These are phyloP conservation scores for Cyclanthera cordifolia DNA, from an alignment of 306 rosid species.

Conservation along the genomic window DNA sequence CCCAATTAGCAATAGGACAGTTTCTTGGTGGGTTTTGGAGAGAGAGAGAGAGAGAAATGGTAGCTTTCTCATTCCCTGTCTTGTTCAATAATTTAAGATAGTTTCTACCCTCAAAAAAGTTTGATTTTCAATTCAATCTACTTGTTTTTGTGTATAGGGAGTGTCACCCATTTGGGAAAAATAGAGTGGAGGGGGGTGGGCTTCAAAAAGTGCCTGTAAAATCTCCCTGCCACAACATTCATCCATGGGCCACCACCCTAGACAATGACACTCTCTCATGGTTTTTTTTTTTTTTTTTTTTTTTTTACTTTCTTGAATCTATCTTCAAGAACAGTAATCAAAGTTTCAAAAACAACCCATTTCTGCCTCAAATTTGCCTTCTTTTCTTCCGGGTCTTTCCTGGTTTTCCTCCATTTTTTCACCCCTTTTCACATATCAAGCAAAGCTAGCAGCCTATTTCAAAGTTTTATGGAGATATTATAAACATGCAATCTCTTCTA, in stretches of 20 bases:
- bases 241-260: slow-evolving; percentile 11
- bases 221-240: slow-evolving; percentile 12
- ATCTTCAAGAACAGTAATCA: background rate
- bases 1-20: slow-evolving; percentile 45
- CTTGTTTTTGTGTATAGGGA: slow-evolving; percentile 19
- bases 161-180: slow-evolving; percentile 22
- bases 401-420: background rate
- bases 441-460: background rate
- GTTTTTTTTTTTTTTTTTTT: background rate
- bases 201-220: slow-evolving; percentile 34
- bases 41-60: slow-evolving; percentile 30
- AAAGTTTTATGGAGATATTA: no score
- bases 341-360: background rate
- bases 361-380: background rate
- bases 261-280: slow-evolving; percentile 15
- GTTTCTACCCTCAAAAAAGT: slow-evolving; percentile 29
- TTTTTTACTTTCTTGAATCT: background rate
- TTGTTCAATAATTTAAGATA: slow-evolving; percentile 39
- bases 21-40: slow-evolving; percentile 23
- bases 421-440: no score
- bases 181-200: slow-evolving; percentile 38
- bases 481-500: no score
- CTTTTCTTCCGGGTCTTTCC: background rate
- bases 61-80: slow-evolving; percentile 43
- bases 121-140: slow-evolving; percentile 43